Evolutionary conservation across 2,329 filamentous ascomycete genomes (phyloP), one percentile per base, ranked within the genome.

Genomic region (Tolypocladium capitatum): DNA sequence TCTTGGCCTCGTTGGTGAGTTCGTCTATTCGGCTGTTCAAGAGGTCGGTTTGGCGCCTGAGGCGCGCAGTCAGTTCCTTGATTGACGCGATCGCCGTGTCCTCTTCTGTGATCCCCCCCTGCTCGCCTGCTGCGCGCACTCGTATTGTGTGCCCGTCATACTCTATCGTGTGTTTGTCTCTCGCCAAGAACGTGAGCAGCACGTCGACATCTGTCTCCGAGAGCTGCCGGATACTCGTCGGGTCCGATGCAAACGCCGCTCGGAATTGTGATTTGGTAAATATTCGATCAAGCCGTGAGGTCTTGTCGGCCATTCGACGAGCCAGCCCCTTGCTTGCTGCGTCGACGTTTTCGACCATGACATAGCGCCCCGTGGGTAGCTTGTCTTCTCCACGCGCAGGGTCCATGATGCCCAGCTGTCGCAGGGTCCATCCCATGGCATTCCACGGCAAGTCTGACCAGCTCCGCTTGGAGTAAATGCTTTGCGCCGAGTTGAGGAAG

Each of bases 11-110:
- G 2, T 66, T 58, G 31, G 75, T 72, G 5, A 96, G 72, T 28
- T 76, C 73, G 2, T 83, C 75, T 45, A 92, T 72, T 51, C 88
- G 83, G 10, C 68, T 68, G 45, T 74, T 76, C 35, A 97, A 74
- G 1, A 81, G 73, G 8, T 74, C 66, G 16, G 88, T 83, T 51
- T 95, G 80, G 20, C 81, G 76, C 51, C 84, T 81, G 16, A 98
- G 73, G 45, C 84, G 83, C 36, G 78, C 72, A 28, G 89, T 83
- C 11, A 95, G 74, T 27, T 85, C 80, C 58, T 90, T 91, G 10
- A 98, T 76, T 18, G 84, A 84, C 1, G 89, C 89, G 52, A 96
- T 86, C 1, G 86, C 84, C 5, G 73, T 70, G 66, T 98, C 92
- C 57, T 94, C 84, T 49, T 81, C 71, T 1, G 85, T 86, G 53